phyloP scores from a whole-genome alignment of 2,329 filamentous ascomycete species.

The Venturia aucupariae region DNA sequence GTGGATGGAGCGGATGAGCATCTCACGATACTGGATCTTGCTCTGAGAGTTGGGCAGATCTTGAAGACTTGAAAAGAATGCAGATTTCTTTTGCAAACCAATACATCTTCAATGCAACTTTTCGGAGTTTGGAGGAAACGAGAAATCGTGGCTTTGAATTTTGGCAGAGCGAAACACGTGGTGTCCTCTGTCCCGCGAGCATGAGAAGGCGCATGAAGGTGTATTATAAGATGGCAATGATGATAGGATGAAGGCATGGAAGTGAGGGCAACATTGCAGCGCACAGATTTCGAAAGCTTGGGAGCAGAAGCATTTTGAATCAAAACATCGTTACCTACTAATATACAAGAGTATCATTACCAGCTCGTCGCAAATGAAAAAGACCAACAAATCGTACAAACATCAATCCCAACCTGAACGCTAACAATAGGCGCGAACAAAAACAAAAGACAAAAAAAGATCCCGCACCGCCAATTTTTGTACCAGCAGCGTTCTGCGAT shows the following conservation, averaged over 20 bases:
- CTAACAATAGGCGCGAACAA: background rate
- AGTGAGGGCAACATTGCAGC: background rate
- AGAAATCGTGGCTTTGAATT: too few species aligned
- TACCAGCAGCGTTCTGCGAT: background rate
- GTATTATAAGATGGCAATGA: background rate
- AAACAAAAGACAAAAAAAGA: background rate
- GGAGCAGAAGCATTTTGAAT: background rate
- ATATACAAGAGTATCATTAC: constrained; percentile 1
- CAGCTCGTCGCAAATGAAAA: background rate
- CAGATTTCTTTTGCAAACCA: background rate
- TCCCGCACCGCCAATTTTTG: background rate
- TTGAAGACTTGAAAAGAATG: constrained; percentile 36
- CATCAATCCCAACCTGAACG: background rate
- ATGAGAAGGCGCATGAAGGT: background rate
- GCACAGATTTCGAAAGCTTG: background rate
- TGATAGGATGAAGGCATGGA: background rate
- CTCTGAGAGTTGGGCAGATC: constrained; percentile 70
- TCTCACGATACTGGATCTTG: constrained; percentile 76
- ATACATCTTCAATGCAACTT: background rate
- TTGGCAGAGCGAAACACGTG: too few species aligned
- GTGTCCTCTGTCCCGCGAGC: background rate
- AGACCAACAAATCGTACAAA: background rate
- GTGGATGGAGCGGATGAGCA: constrained; percentile 96
- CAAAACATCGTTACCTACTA: background rate
- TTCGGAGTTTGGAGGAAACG: background rate